Evolutionary conservation across 345 rosid genomes (phyloP), one percentile per base, ranked within the genome.

Genomic region (Sapria himalayana): DNA sequence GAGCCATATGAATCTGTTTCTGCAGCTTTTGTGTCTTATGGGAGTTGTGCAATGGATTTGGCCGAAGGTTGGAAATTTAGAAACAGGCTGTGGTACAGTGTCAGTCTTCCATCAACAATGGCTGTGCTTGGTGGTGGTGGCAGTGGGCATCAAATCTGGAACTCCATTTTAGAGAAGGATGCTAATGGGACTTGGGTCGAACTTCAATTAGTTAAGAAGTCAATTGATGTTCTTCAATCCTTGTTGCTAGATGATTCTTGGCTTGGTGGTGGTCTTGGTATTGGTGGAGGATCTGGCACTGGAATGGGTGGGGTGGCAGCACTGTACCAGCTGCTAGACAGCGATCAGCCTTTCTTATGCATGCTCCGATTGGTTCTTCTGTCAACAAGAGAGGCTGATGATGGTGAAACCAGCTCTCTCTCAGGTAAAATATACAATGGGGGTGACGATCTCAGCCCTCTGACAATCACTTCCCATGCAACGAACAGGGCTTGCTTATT

Each of bases 281-380:
- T 91, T 38, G 95, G 99, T 43, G 93, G 93, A 49, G 99, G 95
- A 58, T 91, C 99, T 20, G 99, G 99, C 58, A 91, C 99, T 55
- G 99, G 99, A 48, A 91, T 91, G 99, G 99, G 99, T 62, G 99
- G 95, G 49, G 84, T 91, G 99, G 61, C 93, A 22, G 78, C 91
- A 32, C 81, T 91, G 37, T 91, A 84, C 68, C 99, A 91, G 57
- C 61, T 84, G 37, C 56, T 91, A 55, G 99, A 91, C 59, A 91
- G 99, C 52, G 99, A 91, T 57, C 99, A 91, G 57, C 99, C 99
- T 25, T 91, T 91, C 64, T 62, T 91, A 46, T 91, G 99, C 69
- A 91, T 91, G 95, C 89, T 91, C 19, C 89, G 99, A 12, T 79
- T 91, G 95, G 92, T 77, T 39, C 95, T 91, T 54, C 75, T 91